Evolutionary conservation across 257 asterid species (phyloP), one percentile per base, ranked within the genome.

Genomic region (Linderniella brevidens): DNA sequence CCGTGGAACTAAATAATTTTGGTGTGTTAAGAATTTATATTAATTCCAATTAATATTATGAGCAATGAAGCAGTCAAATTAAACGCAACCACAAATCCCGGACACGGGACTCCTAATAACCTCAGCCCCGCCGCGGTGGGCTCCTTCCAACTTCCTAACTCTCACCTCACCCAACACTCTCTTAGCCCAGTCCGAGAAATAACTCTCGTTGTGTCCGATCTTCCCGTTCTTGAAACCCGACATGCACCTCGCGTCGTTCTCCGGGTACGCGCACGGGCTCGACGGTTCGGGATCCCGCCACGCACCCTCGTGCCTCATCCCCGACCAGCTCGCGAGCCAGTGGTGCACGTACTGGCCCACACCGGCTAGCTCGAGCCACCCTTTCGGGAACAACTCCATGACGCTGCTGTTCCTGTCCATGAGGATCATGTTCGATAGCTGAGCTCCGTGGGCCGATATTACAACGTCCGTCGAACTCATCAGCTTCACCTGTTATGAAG

Each of bases 391-490:
- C 35, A 81, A 57, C 50, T 81, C 93, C 74, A 78, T 64, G 8
- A 81, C 75, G 50, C 88, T 77, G 57, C 88, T 70, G 63, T 72
- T 72, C 64, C 68, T 61, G 52, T 80, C 76, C 93, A 77, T 77
- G 9, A 80, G 37, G 55, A 77, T 57, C 80, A 77, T 62, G 77
- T 78, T 78, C 5, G 82, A 64, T 11, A 78, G 56, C 53, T 77
- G 90, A 13, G 93, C 93, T 1, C 90, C 93, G 20, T 81, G 93
- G 25, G 93, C 77, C 5, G 93, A 75, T 47, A 76, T 18, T 17
- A 43, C 11, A 9, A 43, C 17, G 17, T 43, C 48, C 3, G 48
- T 43, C n/a, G 9, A 9, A 13, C 48, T 43, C 48, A 43, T 43
- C 48, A 43, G 19, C 48, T 43, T 43, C 16, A 43, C 48, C 48